These are phyloP conservation scores for Rhodotorula paludigena DNA, from an alignment of 768 basidiomycete species.

Conservation along the genomic window DNA sequence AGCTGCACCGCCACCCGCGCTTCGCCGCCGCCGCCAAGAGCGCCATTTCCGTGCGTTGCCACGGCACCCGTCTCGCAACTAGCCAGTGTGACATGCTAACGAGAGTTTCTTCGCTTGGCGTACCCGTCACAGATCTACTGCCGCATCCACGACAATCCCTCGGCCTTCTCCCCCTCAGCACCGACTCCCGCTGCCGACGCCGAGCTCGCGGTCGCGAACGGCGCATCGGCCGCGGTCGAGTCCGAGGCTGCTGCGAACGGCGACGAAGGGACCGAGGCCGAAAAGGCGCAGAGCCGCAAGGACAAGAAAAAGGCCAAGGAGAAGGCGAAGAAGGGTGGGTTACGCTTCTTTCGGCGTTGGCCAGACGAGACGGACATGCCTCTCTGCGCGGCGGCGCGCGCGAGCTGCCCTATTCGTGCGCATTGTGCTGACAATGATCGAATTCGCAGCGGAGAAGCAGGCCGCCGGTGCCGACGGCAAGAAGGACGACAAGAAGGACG, in stretches of 20 bases:
- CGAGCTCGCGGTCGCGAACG: neutral
- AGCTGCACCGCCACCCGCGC: slow-evolving; percentile 66
- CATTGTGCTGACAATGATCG: neutral
- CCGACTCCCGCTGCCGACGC: neutral
- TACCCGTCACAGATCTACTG: slow-evolving; percentile 59
- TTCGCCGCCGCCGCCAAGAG: slow-evolving; percentile 69
- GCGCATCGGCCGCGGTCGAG: neutral
- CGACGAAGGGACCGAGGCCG: slow-evolving; percentile 37
- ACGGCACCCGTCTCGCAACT: neutral
- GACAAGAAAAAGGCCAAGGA: slow-evolving; percentile 59
- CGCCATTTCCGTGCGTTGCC: slow-evolving; percentile 57
- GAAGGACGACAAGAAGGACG: slow-evolving; percentile 14
- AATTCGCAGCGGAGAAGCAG: neutral
- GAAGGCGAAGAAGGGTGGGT: slow-evolving; percentile 66
- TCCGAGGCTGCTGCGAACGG: slow-evolving; percentile 6
- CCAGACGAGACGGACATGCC: too few relatives aligned
- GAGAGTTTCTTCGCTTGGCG: too few relatives aligned
- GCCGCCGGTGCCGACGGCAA: neutral
- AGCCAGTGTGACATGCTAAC: too few relatives aligned
- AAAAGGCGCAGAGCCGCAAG: slow-evolving; percentile 72
- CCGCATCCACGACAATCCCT: slow-evolving; percentile 65
- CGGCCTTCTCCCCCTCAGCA: neutral
- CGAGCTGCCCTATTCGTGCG: too few relatives aligned
- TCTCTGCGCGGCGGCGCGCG: too few relatives aligned
- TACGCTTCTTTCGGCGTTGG: neutral